Evolutionary conservation across 78 protist species (phyloP).

Genomic region (Thecamonas trahens): DNA sequence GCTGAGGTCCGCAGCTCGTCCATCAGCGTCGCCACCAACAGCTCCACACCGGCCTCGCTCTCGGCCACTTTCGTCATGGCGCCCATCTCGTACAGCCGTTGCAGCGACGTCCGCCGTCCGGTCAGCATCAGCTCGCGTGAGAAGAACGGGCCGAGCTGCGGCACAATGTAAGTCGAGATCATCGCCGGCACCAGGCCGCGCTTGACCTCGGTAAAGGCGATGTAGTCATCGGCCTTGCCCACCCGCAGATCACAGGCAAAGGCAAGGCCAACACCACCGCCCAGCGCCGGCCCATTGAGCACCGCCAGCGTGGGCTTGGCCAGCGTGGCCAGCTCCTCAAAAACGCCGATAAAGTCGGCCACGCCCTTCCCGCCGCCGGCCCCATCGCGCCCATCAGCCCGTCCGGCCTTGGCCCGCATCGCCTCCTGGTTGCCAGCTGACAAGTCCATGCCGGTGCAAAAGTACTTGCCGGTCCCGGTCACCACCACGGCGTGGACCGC

Average conservation of each 20-base stretch:
- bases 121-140: background rate
- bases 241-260: background rate
- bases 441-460: slow-evolving; percentile 15
- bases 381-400: background rate
- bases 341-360: background rate
- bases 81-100: no score
- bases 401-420: background rate
- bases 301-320: background rate
- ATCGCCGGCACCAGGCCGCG: no score
- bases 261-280: slow-evolving; percentile 13
- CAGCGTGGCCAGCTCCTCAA: background rate
- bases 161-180: slow-evolving; percentile 3
- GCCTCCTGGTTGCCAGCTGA: no score
- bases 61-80: no score
- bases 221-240: background rate
- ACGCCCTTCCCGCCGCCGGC: background rate
- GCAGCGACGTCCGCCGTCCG: no score
- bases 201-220: slow-evolving; percentile 15
- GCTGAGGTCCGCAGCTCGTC: no score
- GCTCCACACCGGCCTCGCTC: no score
- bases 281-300: slow-evolving; percentile 13
- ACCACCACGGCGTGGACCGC: background rate
- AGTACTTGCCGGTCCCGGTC: slow-evolving; percentile 7
- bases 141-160: background rate
- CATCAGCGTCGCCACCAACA: no score